phyloP scores from a whole-genome alignment of 2,329 filamentous ascomycete genomes.

The Trichoderma polysporum region DNA sequence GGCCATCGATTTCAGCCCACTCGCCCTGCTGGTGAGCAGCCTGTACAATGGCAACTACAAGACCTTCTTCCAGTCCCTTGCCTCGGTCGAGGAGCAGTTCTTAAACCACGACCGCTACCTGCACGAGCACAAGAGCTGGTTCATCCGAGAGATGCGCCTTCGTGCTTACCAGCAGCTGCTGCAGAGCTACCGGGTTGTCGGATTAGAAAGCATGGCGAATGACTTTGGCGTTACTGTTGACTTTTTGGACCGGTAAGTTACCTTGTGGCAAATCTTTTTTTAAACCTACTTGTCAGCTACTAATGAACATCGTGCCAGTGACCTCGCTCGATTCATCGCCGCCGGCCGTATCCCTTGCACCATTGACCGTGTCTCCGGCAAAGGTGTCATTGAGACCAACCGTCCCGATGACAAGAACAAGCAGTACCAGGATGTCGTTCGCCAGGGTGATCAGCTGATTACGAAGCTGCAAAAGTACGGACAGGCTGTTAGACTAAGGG shows the following conservation, averaged over 20 bases:
- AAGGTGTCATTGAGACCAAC: constrained; percentile 97
- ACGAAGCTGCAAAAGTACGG: constrained; percentile 99
- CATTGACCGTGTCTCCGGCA: constrained; percentile 93
- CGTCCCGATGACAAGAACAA: constrained; percentile 99
- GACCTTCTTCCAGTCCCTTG: constrained; percentile 87
- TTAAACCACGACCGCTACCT: constrained; percentile 92
- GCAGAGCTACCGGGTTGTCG: constrained; percentile 95
- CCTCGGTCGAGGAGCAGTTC: constrained; percentile 89
- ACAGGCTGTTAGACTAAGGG: constrained; percentile 88
- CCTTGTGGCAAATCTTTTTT: not conserved
- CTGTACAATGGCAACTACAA: constrained; percentile 94
- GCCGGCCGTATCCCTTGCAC: constrained; percentile 92
- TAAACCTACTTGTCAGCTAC: not conserved
- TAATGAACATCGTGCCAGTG: constrained; percentile 49
- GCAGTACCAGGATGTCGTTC: constrained; percentile 97
- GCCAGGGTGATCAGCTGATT: constrained; percentile 95
- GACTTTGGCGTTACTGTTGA: constrained; percentile 97
- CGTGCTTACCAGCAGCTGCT: constrained; percentile 95
- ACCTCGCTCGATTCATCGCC: constrained; percentile 95
- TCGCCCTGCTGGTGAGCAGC: constrained; percentile 85
- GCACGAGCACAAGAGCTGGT: constrained; percentile 94
- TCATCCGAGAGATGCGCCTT: constrained; percentile 96
- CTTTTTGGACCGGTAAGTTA: constrained; percentile 82
- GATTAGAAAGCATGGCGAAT: constrained; percentile 93
- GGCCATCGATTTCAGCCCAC: constrained; percentile 82